Base-by-base conservation (phyloP, 139 green algal genomes). In the Pedinophyceae sp. region DNA sequence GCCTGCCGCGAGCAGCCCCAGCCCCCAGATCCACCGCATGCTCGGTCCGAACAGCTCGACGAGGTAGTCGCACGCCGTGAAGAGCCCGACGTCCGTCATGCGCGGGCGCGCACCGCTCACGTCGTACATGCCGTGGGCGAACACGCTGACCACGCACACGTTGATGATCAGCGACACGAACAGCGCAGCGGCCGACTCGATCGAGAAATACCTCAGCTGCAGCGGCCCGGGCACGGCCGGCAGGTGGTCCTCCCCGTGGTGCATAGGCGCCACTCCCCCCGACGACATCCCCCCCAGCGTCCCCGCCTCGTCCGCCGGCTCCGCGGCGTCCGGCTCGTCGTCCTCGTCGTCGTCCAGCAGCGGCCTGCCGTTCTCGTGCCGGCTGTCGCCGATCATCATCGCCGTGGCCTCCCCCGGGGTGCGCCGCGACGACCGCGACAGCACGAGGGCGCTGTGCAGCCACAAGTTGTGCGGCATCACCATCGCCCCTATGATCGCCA, bases 381-480 rank as follows among this genome's bases (percentile, higher is more conserved):
- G n/a, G n/a, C n/a, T n/a, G n/a, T n/a, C n/a, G n/a, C n/a, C n/a
- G 22, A 66, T 23, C 45, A 18, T 54, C 19, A 41, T 16, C 22
- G 48, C 23, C 10, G 47, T 52, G 47, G 24, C 47, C 7, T 27
- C 47, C 10, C 49, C 6, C 49, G 45, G 23, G n/a, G n/a, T n/a
- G n/a, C n/a, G n/a, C n/a, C n/a, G n/a, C n/a, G n/a, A n/a, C n/a
- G n/a, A n/a, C 46, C 74, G 61, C 27, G 55, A 69, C 4, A 79
- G 69, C 50, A 93, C 79, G 19, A 93, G 71, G 0, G 81, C 83
- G 15, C 62, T 80, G 70, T 95, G 86, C 50, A 94, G 74, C 68
- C 82, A 95, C 52, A 93, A 77, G 72, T 95, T 95, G 71, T 84
- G 82, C 4, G 84, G 84, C 84, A 93, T 93, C 64, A 93, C 79